Evolutionary conservation across 2,329 filamentous ascomycete genomes (phyloP), one percentile per base, ranked within the genome.

Genomic region (Cytospora schulzeri): DNA sequence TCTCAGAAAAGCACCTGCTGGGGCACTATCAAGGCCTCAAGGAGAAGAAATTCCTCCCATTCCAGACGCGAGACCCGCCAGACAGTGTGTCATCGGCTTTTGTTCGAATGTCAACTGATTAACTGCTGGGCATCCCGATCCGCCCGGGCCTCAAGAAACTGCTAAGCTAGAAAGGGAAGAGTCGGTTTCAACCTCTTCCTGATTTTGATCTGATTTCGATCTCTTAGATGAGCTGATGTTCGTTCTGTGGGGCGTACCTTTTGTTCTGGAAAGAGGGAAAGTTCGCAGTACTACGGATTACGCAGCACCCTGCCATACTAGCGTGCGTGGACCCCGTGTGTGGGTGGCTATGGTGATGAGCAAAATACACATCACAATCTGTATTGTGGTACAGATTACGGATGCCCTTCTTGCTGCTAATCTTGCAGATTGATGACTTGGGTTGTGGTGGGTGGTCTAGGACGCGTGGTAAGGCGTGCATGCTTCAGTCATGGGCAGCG

Each of bases 241-340:
- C 48, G 52, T 50, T 56, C 60, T 62, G 60, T 62, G 60, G 60
- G n/a, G 60, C 60, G 17, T 33, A 35, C 35, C 15, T 56, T 62
- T 31, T 31, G 35, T 62, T 56, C 55, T 56, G 22, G 4, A 31
- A n/a, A 50, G 52, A 56, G 38, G 17, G 38, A 31, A 26, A 12
- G 6, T 9, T 31, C 52, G n/a, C n/a, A n/a, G n/a, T 61, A 48
- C 26, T 17, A 38, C 51, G 29, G 29, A 29, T 29, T 29, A 33
- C 31, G 31, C 31, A 33, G 4, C 31, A 11, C n/a, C n/a, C 29
- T 31, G 29, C 29, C 29, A 31, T n/a, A n/a, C n/a, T n/a, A n/a
- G 29, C 29, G 29, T 31, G 29, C 52, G 45, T 55, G 51, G 33
- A 54, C 51, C 59, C 50, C 14, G 5, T 15, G 35, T 17, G 19